A percentile compares a stretch with the other conserved stretches of the same genome.
These are phyloP conservation scores for Xylariaceae sp. DNA, from an alignment of 2,329 filamentous ascomycete genomes.

Conservation along the genomic window DNA sequence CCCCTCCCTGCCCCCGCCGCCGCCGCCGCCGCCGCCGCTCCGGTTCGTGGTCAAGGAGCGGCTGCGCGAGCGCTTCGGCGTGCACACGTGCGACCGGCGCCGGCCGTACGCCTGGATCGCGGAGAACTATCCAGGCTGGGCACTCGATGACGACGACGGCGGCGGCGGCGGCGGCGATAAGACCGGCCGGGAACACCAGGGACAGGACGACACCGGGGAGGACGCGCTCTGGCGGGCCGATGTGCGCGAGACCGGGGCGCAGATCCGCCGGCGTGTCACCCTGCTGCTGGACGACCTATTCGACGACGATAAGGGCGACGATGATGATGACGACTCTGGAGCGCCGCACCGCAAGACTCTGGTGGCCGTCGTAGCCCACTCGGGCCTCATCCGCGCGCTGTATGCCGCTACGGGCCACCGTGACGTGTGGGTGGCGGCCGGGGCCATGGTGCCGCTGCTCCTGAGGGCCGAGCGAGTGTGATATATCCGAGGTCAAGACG, in stretches of 20 bases:
- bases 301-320: conserved; percentile 18
- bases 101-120: conserved; percentile 40
- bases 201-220: conserved; percentile 42
- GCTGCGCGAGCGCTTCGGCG: conserved; percentile 50
- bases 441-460: conserved; percentile 47
- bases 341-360: conserved; percentile 25
- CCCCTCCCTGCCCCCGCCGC: no score
- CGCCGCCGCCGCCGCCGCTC: conserved; percentile 26
- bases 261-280: conserved; percentile 37
- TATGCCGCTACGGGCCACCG: conserved; percentile 35
- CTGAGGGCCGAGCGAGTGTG: conserved; percentile 34
- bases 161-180: no score
- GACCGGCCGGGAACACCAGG: no score
- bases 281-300: conserved; percentile 40
- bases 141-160: no score
- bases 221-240: conserved; percentile 45
- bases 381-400: conserved; percentile 37
- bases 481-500: no score
- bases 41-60: conserved; percentile 48
- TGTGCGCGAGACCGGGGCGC: conserved; percentile 38
- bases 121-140: conserved; percentile 40
- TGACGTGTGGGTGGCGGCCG: conserved; percentile 38
- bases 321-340: no score
- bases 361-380: conserved; percentile 45
- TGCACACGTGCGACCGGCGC: conserved; percentile 55